Percentiles rank a stretch among this genome's conserved stretches.
These are phyloP conservation scores for Phytophthora melonis DNA, from an alignment of 352 stramenopile genomes.

Conservation along the genomic window DNA sequence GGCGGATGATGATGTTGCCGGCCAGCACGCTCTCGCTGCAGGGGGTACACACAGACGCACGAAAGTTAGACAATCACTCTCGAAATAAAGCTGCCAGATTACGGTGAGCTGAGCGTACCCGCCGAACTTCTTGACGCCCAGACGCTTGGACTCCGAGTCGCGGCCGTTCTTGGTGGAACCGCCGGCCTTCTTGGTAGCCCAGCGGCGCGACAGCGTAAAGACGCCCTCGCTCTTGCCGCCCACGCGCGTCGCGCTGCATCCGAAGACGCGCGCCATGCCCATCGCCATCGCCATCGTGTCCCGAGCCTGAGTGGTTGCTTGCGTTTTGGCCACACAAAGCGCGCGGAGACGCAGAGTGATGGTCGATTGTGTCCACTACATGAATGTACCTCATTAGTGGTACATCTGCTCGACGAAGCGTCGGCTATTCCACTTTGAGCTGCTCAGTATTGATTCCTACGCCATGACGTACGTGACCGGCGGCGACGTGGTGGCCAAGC, in stretches of 20 bases:
- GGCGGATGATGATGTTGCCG: conserved; percentile 98
- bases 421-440: no score
- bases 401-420: no score
- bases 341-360: not conserved
- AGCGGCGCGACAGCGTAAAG: conserved; percentile 64
- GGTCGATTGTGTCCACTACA: no score
- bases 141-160: conserved; percentile 96
- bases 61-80: conserved; percentile 4
- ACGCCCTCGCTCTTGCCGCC: conserved; percentile 49
- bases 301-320: conserved; percentile 3
- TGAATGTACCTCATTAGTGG: no score
- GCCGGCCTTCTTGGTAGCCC: conserved; percentile 97
- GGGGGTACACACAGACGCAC: not conserved
- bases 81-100: not conserved
- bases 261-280: conserved; percentile 75
- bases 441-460: no score
- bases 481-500: conserved; percentile 74
- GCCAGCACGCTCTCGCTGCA: conserved; percentile 85
- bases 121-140: conserved; percentile 98
- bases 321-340: conserved; percentile 32
- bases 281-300: conserved; percentile 76
- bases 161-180: conserved; percentile 98
- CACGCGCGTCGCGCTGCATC: conserved; percentile 43
- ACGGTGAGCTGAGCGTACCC: conserved; percentile 52
- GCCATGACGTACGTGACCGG: conserved; percentile 72